A percentile compares a stretch with the other conserved stretches of the same genome.
Conservation (phyloP, 805 yeast species). For the Torulaspora gathmanii region DNA sequence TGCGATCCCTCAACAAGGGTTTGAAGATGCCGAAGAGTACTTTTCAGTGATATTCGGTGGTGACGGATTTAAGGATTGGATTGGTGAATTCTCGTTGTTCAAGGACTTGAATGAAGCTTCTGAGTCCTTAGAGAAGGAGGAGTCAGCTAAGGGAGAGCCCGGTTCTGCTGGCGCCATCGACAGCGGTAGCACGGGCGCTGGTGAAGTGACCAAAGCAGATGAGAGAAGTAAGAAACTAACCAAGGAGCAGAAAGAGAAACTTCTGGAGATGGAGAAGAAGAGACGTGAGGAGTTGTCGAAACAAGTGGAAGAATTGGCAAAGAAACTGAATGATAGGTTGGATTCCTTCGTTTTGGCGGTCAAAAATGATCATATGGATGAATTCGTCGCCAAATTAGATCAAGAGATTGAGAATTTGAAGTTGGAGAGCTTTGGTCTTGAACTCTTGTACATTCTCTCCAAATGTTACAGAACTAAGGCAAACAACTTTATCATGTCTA, state of each 20-base stretch:
- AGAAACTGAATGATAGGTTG: constrained; percentile 46
- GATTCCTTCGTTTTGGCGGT: constrained; percentile 44
- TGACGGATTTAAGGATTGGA: constrained; percentile 70
- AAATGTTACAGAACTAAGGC: constrained; percentile 72
- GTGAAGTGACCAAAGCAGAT: constrained; percentile 35
- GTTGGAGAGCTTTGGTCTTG: constrained; percentile 92
- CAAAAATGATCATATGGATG: constrained; percentile 44
- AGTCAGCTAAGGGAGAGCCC: constrained; percentile 14
- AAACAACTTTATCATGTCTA: constrained; percentile 63
- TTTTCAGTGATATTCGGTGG: constrained; percentile 84
- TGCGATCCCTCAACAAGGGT: constrained; percentile 65
- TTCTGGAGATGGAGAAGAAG: constrained; percentile 49
- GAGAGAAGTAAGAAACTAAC: constrained; percentile 32
- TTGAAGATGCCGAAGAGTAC: constrained; percentile 82
- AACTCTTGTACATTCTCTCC: constrained; percentile 79
- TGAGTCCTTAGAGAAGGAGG: constrained; percentile 39
- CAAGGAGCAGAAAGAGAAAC: constrained; percentile 46
- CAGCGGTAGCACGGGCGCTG: constrained; percentile 6
- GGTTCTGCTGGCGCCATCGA: constrained; percentile 9
- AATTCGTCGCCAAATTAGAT: constrained; percentile 48
- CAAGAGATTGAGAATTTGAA: constrained; percentile 75
- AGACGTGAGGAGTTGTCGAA: constrained; percentile 46
- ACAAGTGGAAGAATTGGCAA: constrained; percentile 48
- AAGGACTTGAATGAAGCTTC: constrained; percentile 58
- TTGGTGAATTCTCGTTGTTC: constrained; percentile 69